Percentiles rank a stretch among this genome's conserved stretches.
phyloP scores from a whole-genome alignment of 2,329 filamentous ascomycete species.

The Venturia aucupariae region DNA sequence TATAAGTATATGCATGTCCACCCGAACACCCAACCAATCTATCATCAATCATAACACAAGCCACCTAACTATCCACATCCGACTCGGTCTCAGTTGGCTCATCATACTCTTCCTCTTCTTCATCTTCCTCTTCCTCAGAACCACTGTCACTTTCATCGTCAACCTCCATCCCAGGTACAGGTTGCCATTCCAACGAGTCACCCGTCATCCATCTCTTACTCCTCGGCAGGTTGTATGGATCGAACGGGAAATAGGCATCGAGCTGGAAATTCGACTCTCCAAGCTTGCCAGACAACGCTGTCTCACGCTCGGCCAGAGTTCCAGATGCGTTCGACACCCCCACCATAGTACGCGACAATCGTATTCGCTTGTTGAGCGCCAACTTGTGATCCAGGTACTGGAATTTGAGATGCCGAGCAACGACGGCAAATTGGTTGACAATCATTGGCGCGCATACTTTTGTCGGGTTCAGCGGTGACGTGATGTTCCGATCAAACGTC shows the following conservation, averaged over 20 bases:
- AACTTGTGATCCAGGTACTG: conserved; percentile 83
- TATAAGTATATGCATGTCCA: not conserved
- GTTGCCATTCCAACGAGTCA: conserved; percentile 74
- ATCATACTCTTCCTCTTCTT: conserved; percentile 46
- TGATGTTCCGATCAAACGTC: conserved; percentile 59
- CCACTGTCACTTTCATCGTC: conserved; percentile 13
- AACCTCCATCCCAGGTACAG: conserved; percentile 49
- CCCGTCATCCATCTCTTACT: conserved; percentile 82
- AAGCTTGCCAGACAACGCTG: conserved; percentile 40
- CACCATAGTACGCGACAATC: conserved; percentile 61
- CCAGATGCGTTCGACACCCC: conserved; percentile 38
- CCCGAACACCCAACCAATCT: not conserved
- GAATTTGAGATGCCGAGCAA: conserved; percentile 76
- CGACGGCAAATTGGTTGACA: conserved; percentile 81
- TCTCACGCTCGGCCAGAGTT: conserved; percentile 45
- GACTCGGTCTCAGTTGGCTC: conserved; percentile 32
- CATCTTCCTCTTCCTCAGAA: conserved; percentile 29
- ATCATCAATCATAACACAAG: not conserved
- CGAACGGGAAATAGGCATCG: conserved; percentile 94
- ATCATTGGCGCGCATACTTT: conserved; percentile 90
- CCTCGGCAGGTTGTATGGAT: conserved; percentile 82
- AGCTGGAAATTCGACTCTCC: conserved; percentile 77
- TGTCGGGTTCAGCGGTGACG: conserved; percentile 84
- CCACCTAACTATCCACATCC: conserved; percentile 17
- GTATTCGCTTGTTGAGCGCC: conserved; percentile 84